These are phyloP conservation scores for Phyllosticta citribraziliensis DNA, from an alignment of 2,329 filamentous ascomycete genomes.

Conservation along the genomic window DNA sequence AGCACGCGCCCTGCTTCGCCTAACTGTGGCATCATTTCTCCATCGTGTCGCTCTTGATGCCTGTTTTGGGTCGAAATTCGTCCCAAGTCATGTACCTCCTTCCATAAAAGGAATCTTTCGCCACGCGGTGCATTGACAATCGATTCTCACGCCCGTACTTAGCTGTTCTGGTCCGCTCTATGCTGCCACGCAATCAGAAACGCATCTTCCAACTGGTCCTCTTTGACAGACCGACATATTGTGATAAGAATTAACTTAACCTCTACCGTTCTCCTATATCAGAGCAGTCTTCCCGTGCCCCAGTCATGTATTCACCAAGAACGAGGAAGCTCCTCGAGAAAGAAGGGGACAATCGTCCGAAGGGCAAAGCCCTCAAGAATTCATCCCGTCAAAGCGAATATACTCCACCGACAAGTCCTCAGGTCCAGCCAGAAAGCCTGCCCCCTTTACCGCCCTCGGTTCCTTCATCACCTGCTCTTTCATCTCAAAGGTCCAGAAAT, in stretches of 20 bases:
- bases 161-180: conserved; percentile 10
- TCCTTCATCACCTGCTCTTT: conserved; percentile 6
- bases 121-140: not conserved
- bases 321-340: conserved; percentile 4
- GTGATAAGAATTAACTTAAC: conserved; percentile 9
- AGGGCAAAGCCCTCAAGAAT: conserved; percentile 7
- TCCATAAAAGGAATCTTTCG: conserved; percentile 3
- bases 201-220: not conserved
- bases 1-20: not conserved
- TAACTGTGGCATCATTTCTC: conserved; percentile 2
- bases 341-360: conserved; percentile 4
- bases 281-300: not conserved
- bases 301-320: conserved; percentile 6
- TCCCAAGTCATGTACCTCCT: conserved; percentile 1
- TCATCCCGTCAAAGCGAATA: conserved; percentile 5
- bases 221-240: not conserved
- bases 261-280: conserved; percentile 8
- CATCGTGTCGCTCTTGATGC: not conserved
- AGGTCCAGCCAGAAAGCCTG: conserved; percentile 6
- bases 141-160: conserved; percentile 1
- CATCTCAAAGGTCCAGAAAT: conserved; percentile 1
- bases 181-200: conserved; percentile 30
- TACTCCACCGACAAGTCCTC: conserved; percentile 7
- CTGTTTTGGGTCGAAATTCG: conserved; percentile 1
- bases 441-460: conserved; percentile 2